phyloP scores from a whole-genome alignment of 2,329 filamentous ascomycete genomes.

The Hypoxylon sp. region DNA sequence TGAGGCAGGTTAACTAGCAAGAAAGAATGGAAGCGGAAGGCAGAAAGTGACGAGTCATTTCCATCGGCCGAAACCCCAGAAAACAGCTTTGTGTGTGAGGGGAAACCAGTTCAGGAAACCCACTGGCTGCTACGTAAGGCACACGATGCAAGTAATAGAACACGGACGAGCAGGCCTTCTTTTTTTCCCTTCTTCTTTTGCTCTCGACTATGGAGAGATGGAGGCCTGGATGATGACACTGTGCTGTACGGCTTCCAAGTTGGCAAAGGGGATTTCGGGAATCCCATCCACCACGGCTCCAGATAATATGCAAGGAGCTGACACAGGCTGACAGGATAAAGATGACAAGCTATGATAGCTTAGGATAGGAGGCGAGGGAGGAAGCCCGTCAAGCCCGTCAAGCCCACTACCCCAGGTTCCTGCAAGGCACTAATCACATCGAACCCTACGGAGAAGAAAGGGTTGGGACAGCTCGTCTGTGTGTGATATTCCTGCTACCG shows the following conservation, averaged over 20 bases:
- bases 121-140: conserved; percentile 21
- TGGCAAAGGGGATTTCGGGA: neutral
- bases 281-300: neutral
- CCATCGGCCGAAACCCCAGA: conserved; percentile 24
- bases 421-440: conserved; percentile 29
- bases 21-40: too few species aligned
- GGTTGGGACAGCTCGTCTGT: neutral
- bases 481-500: neutral
- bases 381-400: too few species aligned
- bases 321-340: neutral
- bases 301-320: neutral
- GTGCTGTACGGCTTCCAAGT: conserved; percentile 7
- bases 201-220: neutral
- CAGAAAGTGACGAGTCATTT: conserved; percentile 32
- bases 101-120: conserved; percentile 25
- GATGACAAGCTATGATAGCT: neutral
- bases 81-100: conserved; percentile 10
- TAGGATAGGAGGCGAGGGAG: neutral
- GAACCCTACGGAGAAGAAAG: neutral
- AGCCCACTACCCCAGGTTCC: conserved; percentile 35
- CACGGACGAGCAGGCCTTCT: too few species aligned
- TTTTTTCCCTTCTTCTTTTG: too few species aligned
- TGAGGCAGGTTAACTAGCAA: conserved; percentile 26
- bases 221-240: conserved; percentile 7
- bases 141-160: conserved; percentile 35